Base-by-base conservation (phyloP, 495 filamentous ascomycete species). In the Rhizodiscina lignyota region DNA sequence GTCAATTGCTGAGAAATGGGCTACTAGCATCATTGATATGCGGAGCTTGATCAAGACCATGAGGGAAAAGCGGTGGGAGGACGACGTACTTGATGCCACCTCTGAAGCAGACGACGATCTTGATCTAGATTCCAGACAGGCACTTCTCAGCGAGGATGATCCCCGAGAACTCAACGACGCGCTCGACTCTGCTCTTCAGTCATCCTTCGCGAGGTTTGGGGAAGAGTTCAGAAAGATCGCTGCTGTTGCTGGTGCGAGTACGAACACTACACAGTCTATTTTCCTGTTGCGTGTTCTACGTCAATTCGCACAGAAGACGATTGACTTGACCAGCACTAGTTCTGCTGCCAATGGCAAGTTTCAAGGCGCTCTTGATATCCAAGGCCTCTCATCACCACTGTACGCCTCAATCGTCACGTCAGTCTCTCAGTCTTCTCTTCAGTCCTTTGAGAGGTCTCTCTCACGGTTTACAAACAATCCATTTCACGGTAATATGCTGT, bases 51-150 rank as follows among this genome's bases (percentile, higher is more conserved):
- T 91, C 20, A 68, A 76, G 19, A 67, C 70, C 16, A 60, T 94
- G 29, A 71, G 63, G 38, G 65, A 68, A 8, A 66, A 70, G 21
- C 69, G 68, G 36, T 92, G 84, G 79, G 73, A 79, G 17, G 79
- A 86, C 38, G 70, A 83, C 21, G 55, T n/a, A n/a, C n/a, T n/a
- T n/a, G n/a, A n/a, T n/a, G n/a, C n/a, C n/a, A n/a, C n/a, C n/a
- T n/a, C n/a, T n/a, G 74, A 77, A 33, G 66, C 73, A 12, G 77
- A 80, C 24, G 82, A 86, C 27, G 76, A 85, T 29, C 70, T 77
- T 23, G 70, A 77, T 1, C n/a, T 77, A 22, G 74, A 86, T 39
- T 65, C 69, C 17, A 59, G 75, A 23, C 67, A 78, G 20, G 59
- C 61, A 2, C 54, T 73, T 10, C 61, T 92, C 21, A 79, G 72